Percentiles rank a stretch among this genome's conserved stretches.
phyloP scores from a whole-genome alignment of 192 early-diverging fungal species.

The Podila epicladia region DNA sequence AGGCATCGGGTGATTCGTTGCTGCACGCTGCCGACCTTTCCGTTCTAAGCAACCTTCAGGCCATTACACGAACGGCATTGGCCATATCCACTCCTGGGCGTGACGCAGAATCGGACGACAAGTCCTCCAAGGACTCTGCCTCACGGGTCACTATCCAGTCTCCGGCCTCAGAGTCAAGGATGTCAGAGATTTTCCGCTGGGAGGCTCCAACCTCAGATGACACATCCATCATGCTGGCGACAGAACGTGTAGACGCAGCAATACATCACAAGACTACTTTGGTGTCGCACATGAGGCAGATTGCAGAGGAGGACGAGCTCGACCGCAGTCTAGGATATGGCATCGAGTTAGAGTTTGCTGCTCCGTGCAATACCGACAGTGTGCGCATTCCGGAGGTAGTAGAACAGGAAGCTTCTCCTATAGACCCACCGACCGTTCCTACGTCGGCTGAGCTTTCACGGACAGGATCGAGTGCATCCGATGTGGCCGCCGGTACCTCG shows the following conservation, averaged over 20 bases:
- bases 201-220: conserved; percentile 46
- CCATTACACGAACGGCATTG: conserved; percentile 58
- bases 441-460: conserved; percentile 32
- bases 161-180: conserved; percentile 61
- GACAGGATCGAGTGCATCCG: conserved; percentile 29
- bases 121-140: conserved; percentile 20
- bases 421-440: conserved; percentile 8
- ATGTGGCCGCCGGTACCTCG: conserved; percentile 25
- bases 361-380: conserved; percentile 13
- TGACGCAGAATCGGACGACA: conserved; percentile 29
- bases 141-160: conserved; percentile 44
- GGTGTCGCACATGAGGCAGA: conserved; percentile 32
- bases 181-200: conserved; percentile 61
- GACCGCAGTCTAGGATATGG: conserved; percentile 38
- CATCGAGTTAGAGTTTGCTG: conserved; percentile 28
- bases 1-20: conserved; percentile 6
- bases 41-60: conserved; percentile 46
- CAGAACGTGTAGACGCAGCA: conserved; percentile 36
- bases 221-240: conserved; percentile 20
- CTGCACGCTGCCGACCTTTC: conserved; percentile 24
- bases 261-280: conserved; percentile 44
- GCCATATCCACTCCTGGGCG: conserved; percentile 59
- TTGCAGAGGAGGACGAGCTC: conserved; percentile 45
- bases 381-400: conserved; percentile 26
- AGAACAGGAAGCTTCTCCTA: conserved; percentile 33